A percentile compares a stretch with the other conserved stretches of the same genome.
phyloP scores from a whole-genome alignment of 2,329 filamentous ascomycete species.

The Parastagonospora nodorum region DNA sequence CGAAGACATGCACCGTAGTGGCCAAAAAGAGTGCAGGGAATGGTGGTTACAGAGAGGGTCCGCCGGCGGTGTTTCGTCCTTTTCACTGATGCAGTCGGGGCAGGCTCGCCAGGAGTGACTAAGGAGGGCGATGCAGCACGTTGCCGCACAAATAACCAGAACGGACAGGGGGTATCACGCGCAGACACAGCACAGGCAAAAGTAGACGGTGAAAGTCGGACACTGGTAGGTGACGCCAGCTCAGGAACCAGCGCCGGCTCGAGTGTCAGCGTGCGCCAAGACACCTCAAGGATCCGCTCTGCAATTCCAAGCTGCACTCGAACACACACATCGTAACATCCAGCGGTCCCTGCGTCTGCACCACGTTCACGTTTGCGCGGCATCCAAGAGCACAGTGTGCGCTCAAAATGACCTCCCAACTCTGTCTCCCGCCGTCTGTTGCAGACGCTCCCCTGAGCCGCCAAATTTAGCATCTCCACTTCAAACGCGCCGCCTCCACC shows the following conservation, averaged over 20 bases:
- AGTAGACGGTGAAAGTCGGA: conserved; percentile 5
- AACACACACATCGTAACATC: not conserved
- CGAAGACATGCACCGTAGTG: conserved; percentile 7
- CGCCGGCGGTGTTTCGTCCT: conserved; percentile 14
- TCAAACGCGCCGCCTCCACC: conserved; percentile 22
- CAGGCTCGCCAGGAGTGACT: conserved; percentile 3
- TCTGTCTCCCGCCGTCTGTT: not conserved
- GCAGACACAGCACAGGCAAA: conserved; percentile 11
- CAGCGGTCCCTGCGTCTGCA: conserved; percentile 1
- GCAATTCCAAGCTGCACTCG: conserved; percentile 1
- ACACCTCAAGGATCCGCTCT: no score
- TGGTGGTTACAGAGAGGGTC: conserved; percentile 8
- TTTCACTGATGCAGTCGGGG: conserved; percentile 3
- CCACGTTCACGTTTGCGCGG: not conserved
- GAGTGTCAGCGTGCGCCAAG: conserved; percentile 1
- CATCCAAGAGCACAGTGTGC: no score
- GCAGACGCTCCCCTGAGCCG: conserved; percentile 2
- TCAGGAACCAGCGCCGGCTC: conserved; percentile 6
- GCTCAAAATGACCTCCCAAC: not conserved
- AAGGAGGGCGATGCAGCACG: conserved; percentile 3
- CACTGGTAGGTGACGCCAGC: conserved; percentile 11
- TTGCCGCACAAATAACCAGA: conserved; percentile 1
- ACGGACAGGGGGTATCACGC: conserved; percentile 4
- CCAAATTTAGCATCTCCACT: conserved; percentile 26
- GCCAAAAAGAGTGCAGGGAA: not conserved